Conservation (phyloP, 257 asterid species). For the Solanum corneliomulleri region DNA sequence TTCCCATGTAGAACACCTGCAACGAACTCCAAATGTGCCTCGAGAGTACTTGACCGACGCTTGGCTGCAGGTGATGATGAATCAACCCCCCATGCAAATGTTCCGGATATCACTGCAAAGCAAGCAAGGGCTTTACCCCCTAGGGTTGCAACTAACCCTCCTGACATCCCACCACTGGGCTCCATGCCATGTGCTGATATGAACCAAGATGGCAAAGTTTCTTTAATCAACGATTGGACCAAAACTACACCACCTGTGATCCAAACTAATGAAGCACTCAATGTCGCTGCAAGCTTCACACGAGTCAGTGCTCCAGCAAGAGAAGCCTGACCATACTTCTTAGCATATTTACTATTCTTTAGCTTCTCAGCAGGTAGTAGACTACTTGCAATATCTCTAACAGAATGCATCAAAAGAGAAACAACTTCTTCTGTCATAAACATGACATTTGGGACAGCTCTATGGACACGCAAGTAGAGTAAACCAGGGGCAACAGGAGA, state of each 20-base stretch:
- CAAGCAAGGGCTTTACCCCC: conserved; percentile 83
- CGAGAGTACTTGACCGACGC: conserved; percentile 40
- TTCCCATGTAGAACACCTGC: conserved; percentile 74
- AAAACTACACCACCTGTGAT: conserved; percentile 60
- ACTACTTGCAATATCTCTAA: conserved; percentile 46
- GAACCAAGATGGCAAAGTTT: conserved; percentile 84
- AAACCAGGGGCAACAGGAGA: conserved; percentile 92
- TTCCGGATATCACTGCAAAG: conserved; percentile 45
- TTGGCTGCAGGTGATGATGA: conserved; percentile 36
- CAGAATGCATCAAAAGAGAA: conserved; percentile 63
- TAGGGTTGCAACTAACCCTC: conserved; percentile 64
- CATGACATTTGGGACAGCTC: conserved; percentile 63
- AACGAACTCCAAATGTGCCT: conserved; percentile 57
- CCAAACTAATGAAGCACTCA: conserved; percentile 88
- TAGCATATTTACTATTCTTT: conserved; percentile 38
- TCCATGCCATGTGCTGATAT: conserved; percentile 46
- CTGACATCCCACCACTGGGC: conserved; percentile 25
- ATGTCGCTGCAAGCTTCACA: conserved; percentile 73
- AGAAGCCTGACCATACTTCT: conserved; percentile 75
- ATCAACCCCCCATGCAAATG: conserved; percentile 86
- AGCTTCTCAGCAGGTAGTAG: conserved; percentile 51
- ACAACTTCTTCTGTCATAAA: conserved; percentile 75
- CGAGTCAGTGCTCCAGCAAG: conserved; percentile 61
- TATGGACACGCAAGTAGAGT: conserved; percentile 75
- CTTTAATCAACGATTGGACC: conserved; percentile 59